phyloP scores from a whole-genome alignment of 140 eudicot species.

The Eryngium alpinum region DNA sequence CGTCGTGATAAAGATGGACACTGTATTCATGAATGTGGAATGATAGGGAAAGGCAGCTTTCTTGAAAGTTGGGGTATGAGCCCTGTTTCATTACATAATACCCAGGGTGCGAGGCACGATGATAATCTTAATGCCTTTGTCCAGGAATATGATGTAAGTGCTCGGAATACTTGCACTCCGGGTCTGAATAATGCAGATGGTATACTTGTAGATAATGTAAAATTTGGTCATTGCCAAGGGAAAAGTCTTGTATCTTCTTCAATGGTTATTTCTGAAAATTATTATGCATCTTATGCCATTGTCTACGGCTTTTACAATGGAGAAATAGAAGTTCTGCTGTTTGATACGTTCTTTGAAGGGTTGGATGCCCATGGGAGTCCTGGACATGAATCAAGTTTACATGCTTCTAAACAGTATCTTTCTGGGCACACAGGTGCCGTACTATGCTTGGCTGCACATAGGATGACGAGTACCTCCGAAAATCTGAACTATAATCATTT shows the following conservation, averaged over 20 bases:
- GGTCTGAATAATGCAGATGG: constrained; percentile 1
- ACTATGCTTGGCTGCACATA: constrained; percentile 88
- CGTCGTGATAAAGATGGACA: constrained; percentile 24
- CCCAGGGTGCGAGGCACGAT: constrained; percentile 12
- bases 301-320: constrained; percentile 86
- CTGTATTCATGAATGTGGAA: constrained; percentile 31
- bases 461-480: constrained; percentile 41
- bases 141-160: constrained; percentile 5
- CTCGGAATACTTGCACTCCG: neutral
- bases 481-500: constrained; percentile 34
- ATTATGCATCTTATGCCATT: constrained; percentile 64
- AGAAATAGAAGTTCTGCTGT: constrained; percentile 64
- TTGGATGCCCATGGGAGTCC: constrained; percentile 25
- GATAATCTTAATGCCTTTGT: neutral
- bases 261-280: constrained; percentile 77
- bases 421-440: constrained; percentile 82
- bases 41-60: constrained; percentile 50
- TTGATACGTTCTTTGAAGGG: constrained; percentile 45
- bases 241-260: constrained; percentile 66
- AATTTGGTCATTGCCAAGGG: constrained; percentile 14
- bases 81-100: constrained; percentile 7
- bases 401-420: constrained; percentile 48
- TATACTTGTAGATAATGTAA: constrained; percentile 19
- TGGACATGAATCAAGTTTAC: constrained; percentile 35
- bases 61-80: constrained; percentile 47